Base-by-base conservation (phyloP, 2,329 filamentous ascomycete genomes). In the Alternaria ventricosa region DNA sequence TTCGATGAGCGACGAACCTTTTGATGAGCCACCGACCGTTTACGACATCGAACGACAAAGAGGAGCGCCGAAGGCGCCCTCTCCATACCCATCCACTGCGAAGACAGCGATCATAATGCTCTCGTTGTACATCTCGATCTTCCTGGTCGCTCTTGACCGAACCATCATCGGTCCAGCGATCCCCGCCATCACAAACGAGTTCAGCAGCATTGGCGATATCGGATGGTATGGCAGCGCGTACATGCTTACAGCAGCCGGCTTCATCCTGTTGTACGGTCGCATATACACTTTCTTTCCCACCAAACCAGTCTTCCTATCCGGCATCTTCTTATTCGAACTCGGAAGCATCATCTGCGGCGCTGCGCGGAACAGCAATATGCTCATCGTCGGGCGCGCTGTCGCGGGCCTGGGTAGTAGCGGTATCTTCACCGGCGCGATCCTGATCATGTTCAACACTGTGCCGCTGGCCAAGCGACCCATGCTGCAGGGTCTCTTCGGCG, bases 261-360 rank as follows among this genome's bases (percentile, higher is more conserved):
- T 79, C 55, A 82, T 84, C 61, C 73, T 84, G 6, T 71, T 83
- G 44, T 84, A 81, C 66, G 83, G 82, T n/a, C 80, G 82, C 15
- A 59, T 80, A 25, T 84, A 84, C 73, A 83, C 81, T 6, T 83
- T 82, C 72, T 86, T 84, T 57, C 75, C 81, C 3, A 82, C 87
- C 49, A 85, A 85, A 64, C 82, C 75, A 23, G 79, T 81, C 3
- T 88, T 85, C 72, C 74, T 88, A 12, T 78, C 81, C 59, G 75
- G 80, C 60, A 82, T 89, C 41, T 54, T 78, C 7, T 64, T 83
- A 22, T 84, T 84, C 70, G 81, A 83, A 60, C n/a, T 86, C 3
- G 87, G 87, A 1, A 87, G 85, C 1, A 70, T 85, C 2, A 67
- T 89, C 20, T 89, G 86, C 63, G 85, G 82, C 25, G 79, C 80